Evolutionary conservation across 176 grass and related monocot species (phyloP).

Genomic region (Raddia guianensis): DNA sequence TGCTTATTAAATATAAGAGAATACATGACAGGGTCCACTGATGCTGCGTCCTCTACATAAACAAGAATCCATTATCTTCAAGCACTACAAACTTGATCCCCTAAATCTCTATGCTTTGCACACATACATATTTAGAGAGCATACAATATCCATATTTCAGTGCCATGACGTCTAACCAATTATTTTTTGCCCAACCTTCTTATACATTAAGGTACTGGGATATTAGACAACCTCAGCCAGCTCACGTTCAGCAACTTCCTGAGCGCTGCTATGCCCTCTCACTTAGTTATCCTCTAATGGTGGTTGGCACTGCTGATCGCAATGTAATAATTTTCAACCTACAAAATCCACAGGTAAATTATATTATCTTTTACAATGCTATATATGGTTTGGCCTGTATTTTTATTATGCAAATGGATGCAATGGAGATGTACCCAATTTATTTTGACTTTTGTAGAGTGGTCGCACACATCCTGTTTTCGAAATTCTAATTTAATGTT

Average conservation of each 20-base stretch:
- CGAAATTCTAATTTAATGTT: neutral
- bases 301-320: constrained; percentile 77
- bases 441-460: neutral
- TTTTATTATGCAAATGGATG: constrained; percentile 1
- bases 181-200: neutral
- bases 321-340: constrained; percentile 79
- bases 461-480: neutral
- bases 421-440: neutral
- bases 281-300: constrained; percentile 88
- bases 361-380: neutral
- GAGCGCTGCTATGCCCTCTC: constrained; percentile 83
- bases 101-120: neutral
- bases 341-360: constrained; percentile 80
- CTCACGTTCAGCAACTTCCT: constrained; percentile 81
- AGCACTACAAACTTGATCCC: neutral
- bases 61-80: constrained; percentile 22
- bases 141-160: neutral
- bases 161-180: neutral
- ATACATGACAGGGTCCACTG: neutral
- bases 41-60: neutral
- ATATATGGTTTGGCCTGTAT: neutral
- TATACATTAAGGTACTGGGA: constrained; percentile 77
- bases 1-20: neutral
- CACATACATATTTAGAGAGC: neutral
- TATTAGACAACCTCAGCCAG: constrained; percentile 75